phyloP scores from a whole-genome alignment of 2,329 filamentous ascomycete species.

The Fusarium equiseti region DNA sequence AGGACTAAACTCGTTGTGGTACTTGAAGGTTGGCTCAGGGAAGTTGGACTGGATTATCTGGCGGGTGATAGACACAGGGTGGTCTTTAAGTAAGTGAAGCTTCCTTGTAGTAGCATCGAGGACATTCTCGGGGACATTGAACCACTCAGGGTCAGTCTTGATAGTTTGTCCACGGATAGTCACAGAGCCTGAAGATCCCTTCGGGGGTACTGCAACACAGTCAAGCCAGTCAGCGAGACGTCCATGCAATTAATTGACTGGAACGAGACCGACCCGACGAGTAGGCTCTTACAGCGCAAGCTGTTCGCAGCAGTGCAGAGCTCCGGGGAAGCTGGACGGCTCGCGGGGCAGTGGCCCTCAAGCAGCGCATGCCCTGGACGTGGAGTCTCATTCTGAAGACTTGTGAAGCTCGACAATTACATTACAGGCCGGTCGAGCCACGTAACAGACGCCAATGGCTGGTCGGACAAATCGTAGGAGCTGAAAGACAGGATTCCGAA shows the following conservation, averaged over 20 bases:
- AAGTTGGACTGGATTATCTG: slow-evolving; percentile 94
- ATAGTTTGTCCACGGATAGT: slow-evolving; percentile 70
- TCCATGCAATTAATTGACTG: slow-evolving; percentile 23
- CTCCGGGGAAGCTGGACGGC: slow-evolving; percentile 40
- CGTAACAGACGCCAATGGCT: slow-evolving; percentile 26
- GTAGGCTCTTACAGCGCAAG: slow-evolving; percentile 42
- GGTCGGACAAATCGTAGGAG: background rate
- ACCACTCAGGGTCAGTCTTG: slow-evolving; percentile 78
- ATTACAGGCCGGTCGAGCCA: slow-evolving; percentile 27
- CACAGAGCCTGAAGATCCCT: slow-evolving; percentile 53
- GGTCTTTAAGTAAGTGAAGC: slow-evolving; percentile 91
- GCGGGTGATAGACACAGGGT: slow-evolving; percentile 90
- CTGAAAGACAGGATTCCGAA: background rate
- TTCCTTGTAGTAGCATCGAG: slow-evolving; percentile 78
- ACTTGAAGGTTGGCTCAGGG: slow-evolving; percentile 75
- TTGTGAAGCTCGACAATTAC: slow-evolving; percentile 36
- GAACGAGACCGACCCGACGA: slow-evolving; percentile 45
- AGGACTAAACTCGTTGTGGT: slow-evolving; percentile 83
- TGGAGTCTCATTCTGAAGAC: slow-evolving; percentile 44
- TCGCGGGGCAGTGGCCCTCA: slow-evolving; percentile 47
- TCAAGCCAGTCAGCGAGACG: slow-evolving; percentile 40
- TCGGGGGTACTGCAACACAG: slow-evolving; percentile 34
- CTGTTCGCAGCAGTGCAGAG: slow-evolving; percentile 41
- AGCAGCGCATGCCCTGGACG: slow-evolving; percentile 44
- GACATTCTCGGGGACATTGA: slow-evolving; percentile 84